A percentile compares a stretch with the other conserved stretches of the same genome.
Conservation (phyloP, 441 rosid genomes). For the Arabidopsis hybrid region DNA sequence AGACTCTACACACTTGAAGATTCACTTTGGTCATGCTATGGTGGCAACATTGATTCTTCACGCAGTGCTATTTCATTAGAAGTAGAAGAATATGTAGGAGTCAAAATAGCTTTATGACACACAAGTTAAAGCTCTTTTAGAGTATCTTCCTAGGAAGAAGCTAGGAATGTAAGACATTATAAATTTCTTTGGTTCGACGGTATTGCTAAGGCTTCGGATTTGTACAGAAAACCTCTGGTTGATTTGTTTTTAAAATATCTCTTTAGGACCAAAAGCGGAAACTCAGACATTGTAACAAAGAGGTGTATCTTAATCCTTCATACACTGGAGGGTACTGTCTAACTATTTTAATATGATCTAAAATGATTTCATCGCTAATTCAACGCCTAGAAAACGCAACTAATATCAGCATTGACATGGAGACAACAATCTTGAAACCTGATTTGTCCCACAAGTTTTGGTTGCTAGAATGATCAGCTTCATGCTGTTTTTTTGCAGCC, state of each 20-base stretch:
- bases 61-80: slow-evolving; percentile 46
- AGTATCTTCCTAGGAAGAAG: neutral
- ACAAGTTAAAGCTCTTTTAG: slow-evolving; percentile 20
- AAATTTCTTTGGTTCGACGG: slow-evolving; percentile 37
- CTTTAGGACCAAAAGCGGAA: slow-evolving; percentile 27
- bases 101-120: slow-evolving; percentile 23
- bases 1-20: slow-evolving; percentile 48
- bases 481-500: slow-evolving; percentile 56
- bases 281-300: slow-evolving; percentile 33
- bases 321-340: slow-evolving; percentile 20
- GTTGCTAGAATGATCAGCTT: slow-evolving; percentile 47
- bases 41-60: slow-evolving; percentile 48
- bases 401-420: slow-evolving; percentile 90
- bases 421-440: slow-evolving; percentile 79
- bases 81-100: slow-evolving; percentile 49
- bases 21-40: slow-evolving; percentile 42
- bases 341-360: slow-evolving; percentile 34
- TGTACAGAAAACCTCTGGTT: slow-evolving; percentile 36
- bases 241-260: slow-evolving; percentile 15
- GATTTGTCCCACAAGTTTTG: slow-evolving; percentile 89
- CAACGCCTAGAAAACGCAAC: slow-evolving; percentile 79
- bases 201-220: slow-evolving; percentile 28
- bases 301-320: slow-evolving; percentile 28
- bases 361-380: neutral
- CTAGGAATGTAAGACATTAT: slow-evolving; percentile 26